Conservation (phyloP, 179 eudicot genomes). For the Drosera spatulata region DNA sequence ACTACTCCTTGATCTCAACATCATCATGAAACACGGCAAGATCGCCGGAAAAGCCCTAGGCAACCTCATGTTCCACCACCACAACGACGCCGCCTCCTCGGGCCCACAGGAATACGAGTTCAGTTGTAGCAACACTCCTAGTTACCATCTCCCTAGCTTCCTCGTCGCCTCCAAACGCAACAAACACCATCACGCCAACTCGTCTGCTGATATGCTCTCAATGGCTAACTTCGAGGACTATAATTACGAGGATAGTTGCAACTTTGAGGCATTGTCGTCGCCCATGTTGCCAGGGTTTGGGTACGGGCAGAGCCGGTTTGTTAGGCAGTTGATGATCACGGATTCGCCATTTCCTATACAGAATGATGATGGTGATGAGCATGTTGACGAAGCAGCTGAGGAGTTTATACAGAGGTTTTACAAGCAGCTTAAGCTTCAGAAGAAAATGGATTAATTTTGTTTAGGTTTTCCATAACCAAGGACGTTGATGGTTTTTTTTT, state of each 20-base stretch:
- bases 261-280: constrained; percentile 15
- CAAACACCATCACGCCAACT: not conserved
- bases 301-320: constrained; percentile 20
- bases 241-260: constrained; percentile 4
- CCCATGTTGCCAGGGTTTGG: constrained; percentile 30
- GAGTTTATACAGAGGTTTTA: constrained; percentile 41
- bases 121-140: constrained; percentile 39
- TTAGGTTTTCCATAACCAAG: too few species aligned
- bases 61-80: constrained; percentile 14
- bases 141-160: constrained; percentile 10
- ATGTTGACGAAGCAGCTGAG: constrained; percentile 39
- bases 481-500: too few species aligned
- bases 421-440: constrained; percentile 24
- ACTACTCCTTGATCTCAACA: constrained; percentile 25
- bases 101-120: constrained; percentile 27
- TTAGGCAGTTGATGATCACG: constrained; percentile 23
- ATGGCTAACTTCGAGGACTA: constrained; percentile 11
- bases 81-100: not conserved
- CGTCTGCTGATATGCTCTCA: not conserved
- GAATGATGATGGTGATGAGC: constrained; percentile 8
- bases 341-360: constrained; percentile 14
- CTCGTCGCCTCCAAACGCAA: constrained; percentile 5
- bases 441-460: not conserved
- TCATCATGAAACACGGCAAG: constrained; percentile 28
- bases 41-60: constrained; percentile 18